Evolutionary conservation across 169 alveolate species (phyloP), one percentile per base, ranked within the genome.

Genomic region (Fabrea salina): DNA sequence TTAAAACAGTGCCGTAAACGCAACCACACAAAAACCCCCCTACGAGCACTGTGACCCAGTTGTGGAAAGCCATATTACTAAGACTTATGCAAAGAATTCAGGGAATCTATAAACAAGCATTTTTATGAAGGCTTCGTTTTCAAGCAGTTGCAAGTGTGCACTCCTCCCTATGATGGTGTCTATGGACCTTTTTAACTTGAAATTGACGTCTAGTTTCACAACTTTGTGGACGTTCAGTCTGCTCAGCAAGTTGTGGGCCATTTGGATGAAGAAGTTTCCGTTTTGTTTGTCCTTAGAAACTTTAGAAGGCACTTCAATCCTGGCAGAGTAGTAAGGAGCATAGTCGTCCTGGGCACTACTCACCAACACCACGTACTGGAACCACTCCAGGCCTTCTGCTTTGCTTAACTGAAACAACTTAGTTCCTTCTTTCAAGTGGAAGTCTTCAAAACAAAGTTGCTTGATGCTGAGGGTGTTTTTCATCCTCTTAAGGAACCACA

Each of bases 271-370:
- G 44, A 79, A 25, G 25, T 87, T 86, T 64, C 61, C 89, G 64
- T 77, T 82, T 44, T 47, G 79, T 53, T 66, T 41, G 16, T 89
- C 89, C 27, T 85, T 80, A 33, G 82, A 33, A 25, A 80, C 80
- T 79, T 77, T 78, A 50, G 82, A 67, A 72, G 84, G 84, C 50
- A 90, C 75, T 75, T 91, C 87, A 7, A 93, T 86, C 76, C 97
- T 86, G 1, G 95, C 93, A 44, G 94, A 86, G 50, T 88, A 92
- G 83, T 79, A 91, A 13, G 97, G 97, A 25, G 89, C 92, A 86
- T 93, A 93, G 30, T 85, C 78, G 82, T 93, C 97, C 71, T 93
- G 89, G 54, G 82, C 84, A 13, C 94, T 86, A 59, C 92, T 75
- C 3, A 89, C 78, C 6, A 91, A 83, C 54, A 82, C 79, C 2